Conservation (phyloP, 2,329 filamentous ascomycete species). For the Phyllosticta citribraziliensis region DNA sequence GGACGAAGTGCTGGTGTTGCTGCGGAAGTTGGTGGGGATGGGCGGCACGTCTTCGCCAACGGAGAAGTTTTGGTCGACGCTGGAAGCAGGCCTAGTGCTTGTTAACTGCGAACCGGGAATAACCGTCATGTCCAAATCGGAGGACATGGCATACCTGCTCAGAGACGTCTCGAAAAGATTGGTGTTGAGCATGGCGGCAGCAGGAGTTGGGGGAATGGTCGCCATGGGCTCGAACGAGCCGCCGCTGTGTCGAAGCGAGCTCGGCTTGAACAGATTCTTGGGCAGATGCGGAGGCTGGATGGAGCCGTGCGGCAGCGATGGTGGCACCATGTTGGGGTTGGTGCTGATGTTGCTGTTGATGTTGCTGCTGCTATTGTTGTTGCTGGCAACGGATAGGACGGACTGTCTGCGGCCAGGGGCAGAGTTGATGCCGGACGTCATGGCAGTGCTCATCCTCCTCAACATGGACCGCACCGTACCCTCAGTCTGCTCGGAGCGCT, state of each 20-base stretch:
- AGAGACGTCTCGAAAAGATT: conserved; percentile 8
- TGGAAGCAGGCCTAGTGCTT: neutral
- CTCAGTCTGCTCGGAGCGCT: conserved; percentile 6
- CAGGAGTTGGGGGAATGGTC: conserved; percentile 7
- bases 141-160: neutral
- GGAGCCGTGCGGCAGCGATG: neutral
- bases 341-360: neutral
- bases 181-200: conserved; percentile 5
- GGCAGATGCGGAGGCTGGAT: neutral
- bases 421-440: conserved; percentile 7
- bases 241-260: conserved; percentile 4
- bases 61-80: conserved; percentile 4
- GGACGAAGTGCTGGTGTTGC: neutral
- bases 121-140: neutral
- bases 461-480: conserved; percentile 9
- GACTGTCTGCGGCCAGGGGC: conserved; percentile 5
- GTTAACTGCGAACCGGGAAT: neutral
- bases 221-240: conserved; percentile 8
- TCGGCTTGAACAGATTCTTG: neutral
- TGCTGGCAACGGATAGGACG: conserved; percentile 1
- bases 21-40: neutral
- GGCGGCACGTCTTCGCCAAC: conserved; percentile 9
- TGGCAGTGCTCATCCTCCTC: conserved; percentile 10
- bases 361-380: neutral
- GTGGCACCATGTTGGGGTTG: neutral